Percentiles rank a stretch among this genome's conserved stretches.
Conservation (phyloP, 345 rosid species). For the Noccaea caerulescens region DNA sequence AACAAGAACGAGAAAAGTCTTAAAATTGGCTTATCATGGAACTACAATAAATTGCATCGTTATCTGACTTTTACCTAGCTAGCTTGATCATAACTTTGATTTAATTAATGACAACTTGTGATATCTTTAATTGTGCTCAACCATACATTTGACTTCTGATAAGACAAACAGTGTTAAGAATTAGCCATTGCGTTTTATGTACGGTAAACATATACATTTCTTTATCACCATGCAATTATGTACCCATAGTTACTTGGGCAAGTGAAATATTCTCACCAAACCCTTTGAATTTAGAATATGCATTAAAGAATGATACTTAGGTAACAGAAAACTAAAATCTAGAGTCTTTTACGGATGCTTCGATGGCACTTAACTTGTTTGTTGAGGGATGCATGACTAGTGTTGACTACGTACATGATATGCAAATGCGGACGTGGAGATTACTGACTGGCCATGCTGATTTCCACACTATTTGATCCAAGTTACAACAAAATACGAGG, state of each 20-base stretch:
- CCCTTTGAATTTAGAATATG: conserved; percentile 3
- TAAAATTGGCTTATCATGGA: not conserved
- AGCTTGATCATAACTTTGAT: not conserved
- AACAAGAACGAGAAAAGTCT: not conserved
- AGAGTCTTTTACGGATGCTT: conserved; percentile 15
- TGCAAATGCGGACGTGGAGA: conserved; percentile 2
- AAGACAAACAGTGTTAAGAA: not conserved
- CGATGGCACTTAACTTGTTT: conserved; percentile 29
- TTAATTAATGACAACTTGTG: conserved; percentile 14
- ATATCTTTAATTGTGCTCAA: conserved; percentile 24
- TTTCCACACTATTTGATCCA: conserved; percentile 5
- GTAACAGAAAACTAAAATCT: conserved; percentile 13
- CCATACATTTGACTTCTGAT: conserved; percentile 32
- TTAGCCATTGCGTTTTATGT: conserved; percentile 1
- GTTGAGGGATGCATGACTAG: conserved; percentile 24
- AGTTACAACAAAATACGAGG: not conserved
- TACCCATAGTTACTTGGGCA: not conserved
- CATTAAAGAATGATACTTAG: conserved; percentile 5
- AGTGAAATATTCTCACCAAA: conserved; percentile 30
- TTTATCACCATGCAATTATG: conserved; percentile 15
- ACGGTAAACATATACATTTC: not conserved
- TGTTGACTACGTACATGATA: not conserved
- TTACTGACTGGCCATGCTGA: not conserved
- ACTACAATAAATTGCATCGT: not conserved
- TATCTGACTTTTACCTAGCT: not conserved